A percentile compares a stretch with the other conserved stretches of the same genome.
Conservation (phyloP, 371 early-diverging fungal species). For the Astathelohania contejeani region DNA sequence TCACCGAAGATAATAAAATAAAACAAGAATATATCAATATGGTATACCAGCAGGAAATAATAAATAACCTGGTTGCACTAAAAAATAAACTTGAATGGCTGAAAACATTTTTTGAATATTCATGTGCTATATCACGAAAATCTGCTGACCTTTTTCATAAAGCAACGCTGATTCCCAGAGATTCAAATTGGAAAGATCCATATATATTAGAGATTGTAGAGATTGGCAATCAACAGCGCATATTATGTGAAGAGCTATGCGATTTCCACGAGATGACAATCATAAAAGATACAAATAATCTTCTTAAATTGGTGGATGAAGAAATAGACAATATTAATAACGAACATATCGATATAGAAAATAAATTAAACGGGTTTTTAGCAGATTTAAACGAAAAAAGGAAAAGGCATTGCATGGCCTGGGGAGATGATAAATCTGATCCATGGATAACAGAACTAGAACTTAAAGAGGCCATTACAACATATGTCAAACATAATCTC, state of each 20-base stretch:
- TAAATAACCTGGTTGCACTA: no score
- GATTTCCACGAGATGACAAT: conserved; percentile 1
- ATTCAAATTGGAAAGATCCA: conserved; percentile 26
- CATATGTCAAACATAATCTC: conserved; percentile 13
- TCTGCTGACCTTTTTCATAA: conserved; percentile 25
- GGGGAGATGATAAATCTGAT: conserved; percentile 20
- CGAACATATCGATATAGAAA: conserved; percentile 4
- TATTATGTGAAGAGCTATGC: conserved; percentile 14
- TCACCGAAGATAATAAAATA: no score
- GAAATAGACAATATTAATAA: conserved; percentile 14
- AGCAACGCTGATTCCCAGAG: conserved; percentile 28
- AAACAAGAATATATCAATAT: no score
- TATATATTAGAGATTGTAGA: conserved; percentile 23
- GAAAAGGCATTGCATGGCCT: conserved; percentile 15
- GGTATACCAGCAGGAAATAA: no score
- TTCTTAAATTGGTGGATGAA: conserved; percentile 13
- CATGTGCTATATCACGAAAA: conserved; percentile 3
- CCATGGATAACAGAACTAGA: conserved; percentile 30
- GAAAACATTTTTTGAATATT: conserved; percentile 17
- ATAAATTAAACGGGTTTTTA: conserved; percentile 3
- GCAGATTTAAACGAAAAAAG: conserved; percentile 10
- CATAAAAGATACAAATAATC: conserved; percentile 18
- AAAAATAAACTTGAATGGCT: conserved; percentile 20
- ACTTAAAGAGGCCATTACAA: conserved; percentile 29
- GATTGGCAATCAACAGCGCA: conserved; percentile 15